phyloP scores from a whole-genome alignment of 2,329 filamentous ascomycete genomes.

The Fusarium concolor region DNA sequence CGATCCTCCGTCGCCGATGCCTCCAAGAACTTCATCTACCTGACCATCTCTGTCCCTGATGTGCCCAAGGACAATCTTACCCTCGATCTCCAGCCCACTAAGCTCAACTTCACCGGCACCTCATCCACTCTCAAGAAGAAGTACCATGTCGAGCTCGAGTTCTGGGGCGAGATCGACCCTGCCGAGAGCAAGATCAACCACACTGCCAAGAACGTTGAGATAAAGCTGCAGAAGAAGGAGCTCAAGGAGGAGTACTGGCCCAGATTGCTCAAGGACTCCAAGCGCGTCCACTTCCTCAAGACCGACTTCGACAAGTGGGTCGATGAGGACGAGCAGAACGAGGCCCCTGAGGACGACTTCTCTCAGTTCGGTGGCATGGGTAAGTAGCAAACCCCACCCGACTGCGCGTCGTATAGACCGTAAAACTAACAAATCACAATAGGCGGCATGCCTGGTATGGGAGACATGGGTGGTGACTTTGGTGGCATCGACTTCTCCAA shows the following conservation, averaged over 20 bases:
- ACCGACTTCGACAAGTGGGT: conserved; percentile 99
- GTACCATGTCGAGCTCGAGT: conserved; percentile 87
- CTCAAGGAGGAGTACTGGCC: conserved; percentile 96
- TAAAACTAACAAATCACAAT: conserved; percentile 19
- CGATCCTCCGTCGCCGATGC: conserved; percentile 85
- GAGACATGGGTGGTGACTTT: conserved; percentile 71
- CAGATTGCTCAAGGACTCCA: conserved; percentile 87
- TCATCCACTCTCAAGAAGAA: conserved; percentile 86
- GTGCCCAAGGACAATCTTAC: conserved; percentile 80
- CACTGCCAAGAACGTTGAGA: conserved; percentile 86
- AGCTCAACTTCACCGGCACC: conserved; percentile 83
- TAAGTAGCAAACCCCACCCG: conserved; percentile 50
- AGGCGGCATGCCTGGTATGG: conserved; percentile 66
- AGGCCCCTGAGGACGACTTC: conserved; percentile 83
- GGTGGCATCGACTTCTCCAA: conserved; percentile 95
- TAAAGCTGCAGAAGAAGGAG: conserved; percentile 97
- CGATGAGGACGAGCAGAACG: conserved; percentile 98
- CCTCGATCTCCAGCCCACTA: conserved; percentile 83
- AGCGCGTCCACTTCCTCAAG: conserved; percentile 96
- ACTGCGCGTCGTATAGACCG: neutral
- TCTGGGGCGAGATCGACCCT: conserved; percentile 91
- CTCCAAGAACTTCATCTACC: conserved; percentile 93
- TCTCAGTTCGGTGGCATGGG: conserved; percentile 75
- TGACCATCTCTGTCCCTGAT: conserved; percentile 91
- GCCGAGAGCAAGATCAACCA: conserved; percentile 87